Evolutionary conservation across 371 early-diverging fungal genomes (phyloP).

Genomic region (Rhizomucor pusillus): DNA sequence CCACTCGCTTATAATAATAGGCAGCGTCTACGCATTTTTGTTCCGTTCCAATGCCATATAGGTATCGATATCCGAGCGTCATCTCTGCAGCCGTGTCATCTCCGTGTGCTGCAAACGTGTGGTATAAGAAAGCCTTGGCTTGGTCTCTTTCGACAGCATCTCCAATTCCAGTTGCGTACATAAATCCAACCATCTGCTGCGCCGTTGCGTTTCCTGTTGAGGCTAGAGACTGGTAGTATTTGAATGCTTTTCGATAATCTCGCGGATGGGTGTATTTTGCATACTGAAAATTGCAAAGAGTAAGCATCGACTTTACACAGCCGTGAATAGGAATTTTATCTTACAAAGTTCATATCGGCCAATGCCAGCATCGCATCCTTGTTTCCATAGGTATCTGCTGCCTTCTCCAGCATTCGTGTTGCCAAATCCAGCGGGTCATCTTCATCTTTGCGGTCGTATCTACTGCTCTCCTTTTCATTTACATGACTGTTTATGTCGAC

Average conservation of each 20-base stretch:
- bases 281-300: conserved; percentile 25
- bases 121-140: conserved; percentile 74
- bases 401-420: conserved; percentile 18
- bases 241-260: conserved; percentile 57
- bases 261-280: conserved; percentile 58
- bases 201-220: conserved; percentile 78
- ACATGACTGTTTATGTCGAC: too few relatives aligned
- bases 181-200: conserved; percentile 85
- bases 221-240: conserved; percentile 59
- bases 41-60: conserved; percentile 79
- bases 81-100: conserved; percentile 76
- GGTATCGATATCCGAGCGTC: conserved; percentile 83
- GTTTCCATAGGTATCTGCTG: conserved; percentile 34
- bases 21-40: conserved; percentile 77
- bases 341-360: conserved; percentile 61
- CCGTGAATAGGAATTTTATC: conserved; percentile 7
- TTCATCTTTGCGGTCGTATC: not conserved
- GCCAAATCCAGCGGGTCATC: not conserved
- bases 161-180: conserved; percentile 90
- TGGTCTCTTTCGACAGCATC: conserved; percentile 60
- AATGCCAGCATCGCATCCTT: conserved; percentile 48
- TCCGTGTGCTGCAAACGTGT: conserved; percentile 81
- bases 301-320: not conserved
- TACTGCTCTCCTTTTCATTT: too few relatives aligned
- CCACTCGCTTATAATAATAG: conserved; percentile 76